Evolutionary conservation across 768 basidiomycete species (phyloP).

Genomic region (Peribolospora baueri): DNA sequence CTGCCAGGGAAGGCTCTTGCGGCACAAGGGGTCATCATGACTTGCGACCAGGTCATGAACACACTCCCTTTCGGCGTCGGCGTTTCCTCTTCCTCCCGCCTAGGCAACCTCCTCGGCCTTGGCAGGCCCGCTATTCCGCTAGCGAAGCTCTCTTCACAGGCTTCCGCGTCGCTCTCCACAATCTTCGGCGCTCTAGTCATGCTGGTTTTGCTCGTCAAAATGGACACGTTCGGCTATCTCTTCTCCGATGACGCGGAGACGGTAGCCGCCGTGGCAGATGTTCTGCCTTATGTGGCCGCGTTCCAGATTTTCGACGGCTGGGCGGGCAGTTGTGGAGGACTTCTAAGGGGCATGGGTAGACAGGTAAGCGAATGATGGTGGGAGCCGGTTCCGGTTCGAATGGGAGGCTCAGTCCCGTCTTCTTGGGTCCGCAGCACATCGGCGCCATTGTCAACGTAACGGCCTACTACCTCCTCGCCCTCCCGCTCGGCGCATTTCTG

Average conservation of each 20-base stretch:
- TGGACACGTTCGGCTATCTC: constrained; percentile 40
- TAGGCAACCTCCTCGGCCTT: constrained; percentile 48
- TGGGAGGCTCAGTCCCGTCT: neutral
- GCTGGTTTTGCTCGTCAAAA: constrained; percentile 31
- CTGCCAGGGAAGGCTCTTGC: constrained; percentile 43
- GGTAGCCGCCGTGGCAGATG: constrained; percentile 27
- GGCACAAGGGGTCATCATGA: constrained; percentile 58
- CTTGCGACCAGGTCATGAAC: constrained; percentile 45
- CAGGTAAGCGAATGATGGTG: constrained; percentile 19
- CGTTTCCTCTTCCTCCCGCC: constrained; percentile 44
- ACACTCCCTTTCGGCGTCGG: constrained; percentile 54
- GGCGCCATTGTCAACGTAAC: constrained; percentile 49
- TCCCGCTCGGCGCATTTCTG: constrained; percentile 31
- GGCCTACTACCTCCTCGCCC: constrained; percentile 34
- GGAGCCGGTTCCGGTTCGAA: neutral
- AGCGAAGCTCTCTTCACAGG: constrained; percentile 37
- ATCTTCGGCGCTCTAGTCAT: constrained; percentile 36
- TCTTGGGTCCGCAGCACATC: constrained; percentile 34
- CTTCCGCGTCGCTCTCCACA: constrained; percentile 39
- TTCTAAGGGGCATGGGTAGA: constrained; percentile 22
- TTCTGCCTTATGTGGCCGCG: constrained; percentile 33
- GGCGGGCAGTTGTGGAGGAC: constrained; percentile 29
- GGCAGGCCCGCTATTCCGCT: constrained; percentile 23
- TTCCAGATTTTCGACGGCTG: constrained; percentile 35
- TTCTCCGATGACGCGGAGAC: constrained; percentile 40